Evolutionary conservation across 495 filamentous ascomycete genomes (phyloP), one percentile per base, ranked within the genome.

Genomic region (Penicillium canescens): DNA sequence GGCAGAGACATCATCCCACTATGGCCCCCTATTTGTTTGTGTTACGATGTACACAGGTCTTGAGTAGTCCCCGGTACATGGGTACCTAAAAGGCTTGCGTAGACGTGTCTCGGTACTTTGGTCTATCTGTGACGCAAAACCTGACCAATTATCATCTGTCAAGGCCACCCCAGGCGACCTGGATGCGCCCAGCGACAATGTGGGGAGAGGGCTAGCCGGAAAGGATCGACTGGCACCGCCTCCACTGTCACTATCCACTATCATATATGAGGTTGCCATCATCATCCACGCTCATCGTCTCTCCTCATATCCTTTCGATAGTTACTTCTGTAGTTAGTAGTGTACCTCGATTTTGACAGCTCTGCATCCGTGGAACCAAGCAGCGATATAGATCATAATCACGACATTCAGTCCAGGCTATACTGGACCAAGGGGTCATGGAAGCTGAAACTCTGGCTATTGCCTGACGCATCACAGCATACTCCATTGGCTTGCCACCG

Each of bases 401-500:
- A 51, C 14, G 34, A 49, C 16, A 39, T 40, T 24, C 24, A 21
- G 24, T 46, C 38, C 18, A 54, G 42, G 26, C 43, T 12, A 35
- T 20, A 21, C 14, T 10, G 33, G 12, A 43, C 18, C 4, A 33
- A n/a, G 8, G 10, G 39, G 18, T 8, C 20, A 43, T 28, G 13
- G 6, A 46, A 11, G 7, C n/a, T 50, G 45, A 50, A 58, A 50
- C 45, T 43, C 33, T 31, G 14, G 31, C 31, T 18, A 42, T 23
- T 42, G 26, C 16, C 24, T 51, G 49, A 42, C 21, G 28, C 49
- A 43, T 36, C 9, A 16, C 28, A 24, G 12, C 9, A 31, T 31
- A 8, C 28, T 31, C 21, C 10, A 51, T 43, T 51, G 49, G 49
- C 31, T 57, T 42, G 55, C 55, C 55, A 57, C 55, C 28, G 16